A percentile compares a stretch with the other conserved stretches of the same genome.
phyloP scores from a whole-genome alignment of 2,329 filamentous ascomycete genomes.

The Hypocrella siamensis region DNA sequence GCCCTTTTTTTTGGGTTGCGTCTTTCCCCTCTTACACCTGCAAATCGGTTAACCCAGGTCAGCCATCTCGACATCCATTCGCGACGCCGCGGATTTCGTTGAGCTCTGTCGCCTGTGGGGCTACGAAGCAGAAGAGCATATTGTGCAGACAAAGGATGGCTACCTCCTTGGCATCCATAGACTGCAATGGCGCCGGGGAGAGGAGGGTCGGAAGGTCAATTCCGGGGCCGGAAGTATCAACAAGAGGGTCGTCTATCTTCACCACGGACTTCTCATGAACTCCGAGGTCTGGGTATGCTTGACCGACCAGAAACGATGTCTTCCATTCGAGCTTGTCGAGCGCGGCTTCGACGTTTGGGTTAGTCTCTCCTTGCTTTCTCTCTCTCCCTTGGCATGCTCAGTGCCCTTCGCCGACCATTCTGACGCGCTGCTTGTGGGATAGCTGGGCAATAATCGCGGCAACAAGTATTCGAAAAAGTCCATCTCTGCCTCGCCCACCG shows the following conservation, averaged over 20 bases:
- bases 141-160: slow-evolving; percentile 87
- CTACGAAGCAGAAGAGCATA: slow-evolving; percentile 89
- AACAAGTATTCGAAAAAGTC: slow-evolving; percentile 99
- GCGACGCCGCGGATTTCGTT: slow-evolving; percentile 79
- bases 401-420: not conserved
- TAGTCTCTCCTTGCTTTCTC: slow-evolving; percentile 18
- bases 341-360: slow-evolving; percentile 93
- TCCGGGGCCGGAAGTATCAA: slow-evolving; percentile 46
- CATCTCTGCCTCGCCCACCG: slow-evolving; percentile 57
- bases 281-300: slow-evolving; percentile 96
- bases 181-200: slow-evolving; percentile 66
- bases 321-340: slow-evolving; percentile 82
- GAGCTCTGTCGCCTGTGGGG: slow-evolving; percentile 87
- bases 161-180: slow-evolving; percentile 85
- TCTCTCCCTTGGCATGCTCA: not conserved
- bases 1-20: no score
- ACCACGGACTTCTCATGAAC: slow-evolving; percentile 96
- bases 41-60: no score
- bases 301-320: slow-evolving; percentile 69
- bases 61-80: slow-evolving; percentile 61
- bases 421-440: not conserved
- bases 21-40: no score
- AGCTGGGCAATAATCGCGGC: slow-evolving; percentile 91
- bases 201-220: slow-evolving; percentile 69
- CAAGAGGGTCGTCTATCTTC: slow-evolving; percentile 84